Evolutionary conservation across 257 asterid species (phyloP), one percentile per base, ranked within the genome.

Genomic region (Solanum pimpinellifolium): DNA sequence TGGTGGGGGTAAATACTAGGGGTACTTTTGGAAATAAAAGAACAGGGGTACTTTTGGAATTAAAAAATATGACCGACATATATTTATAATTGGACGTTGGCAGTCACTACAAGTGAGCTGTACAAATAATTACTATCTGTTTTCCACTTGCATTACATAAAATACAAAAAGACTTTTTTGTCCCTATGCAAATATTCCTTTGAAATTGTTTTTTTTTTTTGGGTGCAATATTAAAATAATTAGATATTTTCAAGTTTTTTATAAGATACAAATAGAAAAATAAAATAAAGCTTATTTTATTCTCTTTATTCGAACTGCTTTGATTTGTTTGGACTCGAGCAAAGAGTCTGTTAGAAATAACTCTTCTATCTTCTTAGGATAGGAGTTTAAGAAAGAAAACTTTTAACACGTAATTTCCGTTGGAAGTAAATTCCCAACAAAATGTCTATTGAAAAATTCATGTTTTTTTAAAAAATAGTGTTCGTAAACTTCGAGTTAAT

Each of bases 81-180:
- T 47, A 29, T 65, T 76, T 85, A 75, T 41, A 33, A 59, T 42
- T 68, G 86, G 74, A 46, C 46, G 16, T 89, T 56, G 78, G 69
- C 44, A 78, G 68, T 35, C 88, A 81, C 83, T 82, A 29, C 23
- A 6, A 44, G 33, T 89, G 87, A 81, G 89, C 88, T 84, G 93
- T 89, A 84, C 65, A 82, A 83, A 78, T 77, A 69, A 25, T 70
- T 66, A 85, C 44, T 11, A n/a, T 4, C 75, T 46, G 4, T 44
- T 46, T 73, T 5, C 74, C 12, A 72, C 85, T 13, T 69, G 73
- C 73, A 73, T 35, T 69, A 7, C 69, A 16, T 72, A 5, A 49
- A 95, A 41, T 37, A 23, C 39, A 62, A 70, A 82, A 86, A 10
- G 89, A 89, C 93, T 47, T 25, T 66, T 41, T 11, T 44, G 68